These are phyloP conservation scores for Hysterium pulicare DNA, from an alignment of 2,329 filamentous ascomycete species.

Conservation along the genomic window DNA sequence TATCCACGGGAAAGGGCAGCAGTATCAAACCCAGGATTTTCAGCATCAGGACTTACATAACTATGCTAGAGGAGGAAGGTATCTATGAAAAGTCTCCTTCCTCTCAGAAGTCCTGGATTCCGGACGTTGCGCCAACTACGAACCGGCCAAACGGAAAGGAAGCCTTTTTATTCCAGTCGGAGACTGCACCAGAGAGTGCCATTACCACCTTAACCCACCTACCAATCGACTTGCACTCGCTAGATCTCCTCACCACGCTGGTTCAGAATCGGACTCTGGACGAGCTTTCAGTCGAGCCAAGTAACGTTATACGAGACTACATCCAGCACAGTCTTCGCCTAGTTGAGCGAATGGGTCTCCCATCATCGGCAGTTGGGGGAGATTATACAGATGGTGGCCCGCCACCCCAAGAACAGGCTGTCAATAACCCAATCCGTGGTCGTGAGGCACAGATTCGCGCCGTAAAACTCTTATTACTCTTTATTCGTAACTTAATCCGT, in stretches of 20 bases:
- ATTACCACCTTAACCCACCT: conserved; percentile 31
- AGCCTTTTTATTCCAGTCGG: conserved; percentile 16
- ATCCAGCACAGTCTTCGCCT: conserved; percentile 38
- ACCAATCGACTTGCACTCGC: conserved; percentile 33
- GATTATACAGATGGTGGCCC: conserved; percentile 5
- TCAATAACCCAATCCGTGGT: conserved; percentile 18
- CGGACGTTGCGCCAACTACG: not conserved
- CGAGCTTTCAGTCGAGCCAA: conserved; percentile 22
- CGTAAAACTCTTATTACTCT: conserved; percentile 36
- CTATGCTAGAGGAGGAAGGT: conserved; percentile 35
- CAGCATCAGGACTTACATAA: conserved; percentile 26
- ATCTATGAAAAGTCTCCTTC: conserved; percentile 29
- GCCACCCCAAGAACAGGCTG: conserved; percentile 6
- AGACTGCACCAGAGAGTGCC: conserved; percentile 18
- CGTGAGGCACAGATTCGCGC: conserved; percentile 35
- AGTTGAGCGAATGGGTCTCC: conserved; percentile 29
- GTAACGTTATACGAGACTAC: conserved; percentile 30
- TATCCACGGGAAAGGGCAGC: conserved; percentile 15
- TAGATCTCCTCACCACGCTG: conserved; percentile 40
- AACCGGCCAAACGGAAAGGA: not conserved
- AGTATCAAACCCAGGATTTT: conserved; percentile 14
- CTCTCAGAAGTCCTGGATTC: conserved; percentile 1
- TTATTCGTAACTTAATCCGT: conserved; percentile 36
- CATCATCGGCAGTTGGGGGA: conserved; percentile 1
- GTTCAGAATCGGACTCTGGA: conserved; percentile 24